These are phyloP conservation scores for Urochloa ruziziensis DNA, from an alignment of 176 grass and related monocot genomes.

Conservation along the genomic window DNA sequence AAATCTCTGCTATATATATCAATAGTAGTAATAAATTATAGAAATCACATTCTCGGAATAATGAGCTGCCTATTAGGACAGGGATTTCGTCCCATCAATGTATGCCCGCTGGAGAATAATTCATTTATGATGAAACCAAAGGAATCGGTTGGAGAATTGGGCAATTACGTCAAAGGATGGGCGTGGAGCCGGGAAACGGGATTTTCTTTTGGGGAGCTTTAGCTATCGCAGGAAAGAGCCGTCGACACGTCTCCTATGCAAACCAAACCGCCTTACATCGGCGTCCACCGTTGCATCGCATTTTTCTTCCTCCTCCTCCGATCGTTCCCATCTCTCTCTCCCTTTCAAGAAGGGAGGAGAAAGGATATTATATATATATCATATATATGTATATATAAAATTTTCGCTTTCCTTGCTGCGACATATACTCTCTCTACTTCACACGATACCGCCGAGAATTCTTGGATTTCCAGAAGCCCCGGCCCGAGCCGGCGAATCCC, in stretches of 20 bases:
- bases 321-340: constrained; percentile 1
- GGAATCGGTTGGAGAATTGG: background rate
- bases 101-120: background rate
- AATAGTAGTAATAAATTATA: background rate
- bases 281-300: constrained; percentile 21
- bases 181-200: background rate
- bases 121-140: constrained; percentile 3
- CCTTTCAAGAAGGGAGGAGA: background rate
- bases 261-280: constrained; percentile 52
- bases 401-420: background rate
- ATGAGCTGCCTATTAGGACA: background rate
- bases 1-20: background rate
- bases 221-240: constrained; percentile 49
- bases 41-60: background rate
- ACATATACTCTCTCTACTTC: constrained; percentile 27
- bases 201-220: constrained; percentile 30
- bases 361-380: background rate
- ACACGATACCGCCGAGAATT: constrained; percentile 26
- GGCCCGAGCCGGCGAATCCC: constrained; percentile 15
- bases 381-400: background rate
- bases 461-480: constrained; percentile 46
- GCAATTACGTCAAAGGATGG: constrained; percentile 36
- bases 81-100: background rate
- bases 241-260: constrained; percentile 59
- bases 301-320: background rate